Conservation (phyloP, 257 asterid genomes). For the Echium plantagineum region DNA sequence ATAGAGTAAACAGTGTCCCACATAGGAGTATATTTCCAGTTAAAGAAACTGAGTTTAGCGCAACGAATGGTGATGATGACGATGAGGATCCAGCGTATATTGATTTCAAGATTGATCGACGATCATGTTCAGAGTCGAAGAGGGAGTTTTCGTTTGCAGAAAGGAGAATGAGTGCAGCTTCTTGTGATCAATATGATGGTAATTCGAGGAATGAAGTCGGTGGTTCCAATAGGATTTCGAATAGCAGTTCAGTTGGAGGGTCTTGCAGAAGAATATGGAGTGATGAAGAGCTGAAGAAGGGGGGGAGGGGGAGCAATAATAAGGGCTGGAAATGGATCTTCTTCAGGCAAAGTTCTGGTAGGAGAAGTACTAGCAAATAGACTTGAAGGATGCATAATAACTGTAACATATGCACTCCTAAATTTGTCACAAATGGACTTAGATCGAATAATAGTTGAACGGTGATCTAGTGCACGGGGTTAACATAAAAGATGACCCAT, state of each 20-base stretch:
- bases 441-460: too few relatives aligned
- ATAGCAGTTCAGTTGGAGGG: conserved; percentile 16
- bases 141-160: conserved; percentile 14
- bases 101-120: conserved; percentile 53
- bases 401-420: conserved; percentile 10
- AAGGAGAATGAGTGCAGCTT: conserved; percentile 22
- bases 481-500: too few relatives aligned
- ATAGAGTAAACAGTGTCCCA: conserved; percentile 30
- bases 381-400: conserved; percentile 9
- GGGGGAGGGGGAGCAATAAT: conserved; percentile 33
- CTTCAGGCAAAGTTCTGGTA: conserved; percentile 42
- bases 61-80: conserved; percentile 40
- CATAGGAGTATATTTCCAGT: conserved; percentile 50
- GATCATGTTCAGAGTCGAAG: conserved; percentile 26
- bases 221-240: conserved; percentile 11
- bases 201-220: conserved; percentile 6
- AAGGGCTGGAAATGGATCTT: conserved; percentile 89
- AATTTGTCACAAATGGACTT: too few relatives aligned
- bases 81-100: conserved; percentile 69
- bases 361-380: conserved; percentile 27
- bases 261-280: conserved; percentile 38
- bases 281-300: conserved; percentile 28
- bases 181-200: conserved; percentile 27
- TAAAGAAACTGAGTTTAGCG: conserved; percentile 59
- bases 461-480: too few relatives aligned